Evolutionary conservation across 2,329 filamentous ascomycete genomes (phyloP), one percentile per base, ranked within the genome.

Genomic region (Epichloe bromicola): DNA sequence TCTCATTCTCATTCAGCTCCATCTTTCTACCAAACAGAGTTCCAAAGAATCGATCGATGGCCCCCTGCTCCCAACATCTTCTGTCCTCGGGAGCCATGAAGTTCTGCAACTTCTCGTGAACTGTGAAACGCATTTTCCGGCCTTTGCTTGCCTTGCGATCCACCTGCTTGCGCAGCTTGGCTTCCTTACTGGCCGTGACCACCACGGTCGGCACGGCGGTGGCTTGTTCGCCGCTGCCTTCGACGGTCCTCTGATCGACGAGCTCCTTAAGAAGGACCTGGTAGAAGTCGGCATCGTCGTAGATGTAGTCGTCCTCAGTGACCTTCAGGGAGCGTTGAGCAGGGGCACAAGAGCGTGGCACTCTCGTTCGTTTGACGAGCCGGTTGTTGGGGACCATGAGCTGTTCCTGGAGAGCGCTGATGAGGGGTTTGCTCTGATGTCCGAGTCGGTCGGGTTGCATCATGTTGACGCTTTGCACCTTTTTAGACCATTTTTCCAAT

Each of bases 121-220:
- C 88, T 15, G 87, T 93, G 68, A 91, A 98, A 39, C 88, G 78
- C 76, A 98, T 79, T 72, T 96, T 96, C 47, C 93, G 76, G 5
- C 93, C 93, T 69, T 97, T 97, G 65, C 88, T 95, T 0, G 93
- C 93, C 65, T 90, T 93, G 19, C 90, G 90, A 65, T 98, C 93
- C 4, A 97, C 86, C 33, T 83, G 79, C 63, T 87, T 86, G 68
- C 86, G 85, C 53, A 85, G 77, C 73, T 91, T 95, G 51, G 82
- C 83, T 60, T 89, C 85, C 63, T 85, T 80, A 39, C 81, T 76
- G 37, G 85, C 82, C 17, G 82, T 80, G 72, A 83, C 82, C 57
- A 80, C 75, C 30, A 81, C 73, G 4, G 75, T 78, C 1, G 76
- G 72, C 33, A 76, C 70, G 11, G 70, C 68, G 51, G 67, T 67